These are phyloP conservation scores for Pueraria montana DNA, from an alignment of 306 rosid species.

Conservation along the genomic window DNA sequence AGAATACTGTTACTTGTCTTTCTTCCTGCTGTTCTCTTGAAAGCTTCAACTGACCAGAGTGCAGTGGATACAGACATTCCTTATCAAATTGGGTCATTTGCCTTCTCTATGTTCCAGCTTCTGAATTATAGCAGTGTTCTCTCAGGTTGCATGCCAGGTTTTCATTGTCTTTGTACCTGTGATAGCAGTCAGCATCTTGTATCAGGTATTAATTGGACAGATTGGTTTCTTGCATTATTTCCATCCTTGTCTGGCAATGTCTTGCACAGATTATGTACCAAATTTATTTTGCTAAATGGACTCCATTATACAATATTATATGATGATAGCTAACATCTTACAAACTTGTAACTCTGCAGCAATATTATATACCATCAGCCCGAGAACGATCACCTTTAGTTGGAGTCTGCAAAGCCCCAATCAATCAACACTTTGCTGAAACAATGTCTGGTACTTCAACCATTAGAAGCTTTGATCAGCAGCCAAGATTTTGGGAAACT, in stretches of 20 bases:
- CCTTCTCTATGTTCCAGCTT: conserved; percentile 33
- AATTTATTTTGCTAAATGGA: not conserved
- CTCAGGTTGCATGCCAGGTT: conserved; percentile 55
- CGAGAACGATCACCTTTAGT: conserved; percentile 81
- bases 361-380: conserved; percentile 78
- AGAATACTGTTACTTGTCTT: not conserved
- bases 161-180: conserved; percentile 52
- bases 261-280: not conserved
- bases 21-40: not conserved
- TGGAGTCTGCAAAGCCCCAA: conserved; percentile 91
- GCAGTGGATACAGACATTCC: conserved; percentile 39
- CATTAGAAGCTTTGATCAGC: conserved; percentile 88
- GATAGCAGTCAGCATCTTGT: conserved; percentile 48
- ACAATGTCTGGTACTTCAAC: conserved; percentile 85
- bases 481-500: conserved; percentile 68
- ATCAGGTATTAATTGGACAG: conserved; percentile 44
- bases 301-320: conserved; percentile 1
- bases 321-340: conserved; percentile 16
- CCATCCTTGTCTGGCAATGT: not conserved
- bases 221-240: too few species aligned
- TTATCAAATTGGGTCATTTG: not conserved
- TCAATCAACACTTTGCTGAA: conserved; percentile 86
- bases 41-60: conserved; percentile 54
- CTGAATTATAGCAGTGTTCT: conserved; percentile 47
- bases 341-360: conserved; percentile 59